Conservation (phyloP, 116 monocot species). For the Thalassia testudinum region DNA sequence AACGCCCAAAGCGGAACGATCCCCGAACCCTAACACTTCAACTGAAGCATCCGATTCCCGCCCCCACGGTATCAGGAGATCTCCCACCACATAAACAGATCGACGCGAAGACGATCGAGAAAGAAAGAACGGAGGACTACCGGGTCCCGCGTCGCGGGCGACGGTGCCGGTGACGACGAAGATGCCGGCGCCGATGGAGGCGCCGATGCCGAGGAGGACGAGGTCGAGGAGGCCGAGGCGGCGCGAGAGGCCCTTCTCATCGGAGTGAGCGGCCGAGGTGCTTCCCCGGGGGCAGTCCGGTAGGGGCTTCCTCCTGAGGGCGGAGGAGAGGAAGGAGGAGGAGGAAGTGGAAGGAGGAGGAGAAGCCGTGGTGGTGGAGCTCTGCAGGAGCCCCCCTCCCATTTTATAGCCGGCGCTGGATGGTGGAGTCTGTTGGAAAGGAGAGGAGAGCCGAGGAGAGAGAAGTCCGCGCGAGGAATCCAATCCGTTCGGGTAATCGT, state of each 20-base stretch:
- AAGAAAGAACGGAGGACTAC: constrained; percentile 9
- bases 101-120: no score
- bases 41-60: no score
- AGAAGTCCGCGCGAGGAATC: no score
- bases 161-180: constrained; percentile 96
- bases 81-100: no score
- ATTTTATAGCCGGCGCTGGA: no score
- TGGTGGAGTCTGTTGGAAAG: no score
- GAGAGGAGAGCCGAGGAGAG: no score
- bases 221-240: constrained; percentile 64
- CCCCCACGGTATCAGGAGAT: no score
- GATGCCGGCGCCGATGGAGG: constrained; percentile 88
- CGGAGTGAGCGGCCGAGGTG: not conserved
- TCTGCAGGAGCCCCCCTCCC: no score
- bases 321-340: constrained; percentile 35
- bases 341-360: constrained; percentile 5
- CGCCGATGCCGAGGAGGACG: constrained; percentile 76
- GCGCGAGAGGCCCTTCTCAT: constrained; percentile 49
- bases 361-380: constrained; percentile 4
- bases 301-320: constrained; percentile 52
- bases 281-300: not conserved
- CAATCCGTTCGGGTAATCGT: no score
- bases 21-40: no score
- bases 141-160: constrained; percentile 82
- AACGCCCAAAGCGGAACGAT: no score